Conservation (phyloP, 2,329 filamentous ascomycete genomes). For the Dactylonectria macrodidyma region DNA sequence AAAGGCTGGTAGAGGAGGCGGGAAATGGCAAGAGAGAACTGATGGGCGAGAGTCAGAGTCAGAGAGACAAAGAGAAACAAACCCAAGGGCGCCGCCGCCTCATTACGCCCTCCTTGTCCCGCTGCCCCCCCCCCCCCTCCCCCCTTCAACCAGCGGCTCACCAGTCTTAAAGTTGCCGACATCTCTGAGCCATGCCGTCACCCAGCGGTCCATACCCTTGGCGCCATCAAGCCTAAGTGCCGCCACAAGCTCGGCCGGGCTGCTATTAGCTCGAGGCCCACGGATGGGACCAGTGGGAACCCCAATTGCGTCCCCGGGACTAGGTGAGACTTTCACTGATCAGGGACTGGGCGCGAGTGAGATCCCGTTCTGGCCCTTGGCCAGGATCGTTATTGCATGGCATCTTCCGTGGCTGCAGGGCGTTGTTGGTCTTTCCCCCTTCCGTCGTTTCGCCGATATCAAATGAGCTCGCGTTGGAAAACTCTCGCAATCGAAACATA, state of each 20-base stretch:
- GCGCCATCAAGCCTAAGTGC: constrained; percentile 38
- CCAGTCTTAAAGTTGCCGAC: constrained; percentile 31
- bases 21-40: constrained; percentile 17
- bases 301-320: constrained; percentile 20
- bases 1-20: constrained; percentile 22
- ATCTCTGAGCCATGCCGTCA: constrained; percentile 43
- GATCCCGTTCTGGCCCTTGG: neutral
- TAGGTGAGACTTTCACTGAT: constrained; percentile 20
- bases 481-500: neutral
- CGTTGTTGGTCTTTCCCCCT: neutral
- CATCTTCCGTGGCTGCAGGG: constrained; percentile 12
- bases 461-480: neutral
- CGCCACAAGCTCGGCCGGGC: constrained; percentile 35
- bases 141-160: constrained; percentile 17
- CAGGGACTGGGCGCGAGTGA: constrained; percentile 8
- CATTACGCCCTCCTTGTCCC: constrained; percentile 29
- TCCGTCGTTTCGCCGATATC: neutral
- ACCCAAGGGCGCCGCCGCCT: constrained; percentile 35
- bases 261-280: constrained; percentile 27
- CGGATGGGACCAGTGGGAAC: constrained; percentile 29
- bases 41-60: constrained; percentile 8
- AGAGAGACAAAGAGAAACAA: neutral
- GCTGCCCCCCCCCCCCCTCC: constrained; percentile 4
- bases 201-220: constrained; percentile 32
- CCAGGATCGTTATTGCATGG: neutral